Conservation (phyloP, 176 grass and related monocot species). For the Alopecurus myosuroides region DNA sequence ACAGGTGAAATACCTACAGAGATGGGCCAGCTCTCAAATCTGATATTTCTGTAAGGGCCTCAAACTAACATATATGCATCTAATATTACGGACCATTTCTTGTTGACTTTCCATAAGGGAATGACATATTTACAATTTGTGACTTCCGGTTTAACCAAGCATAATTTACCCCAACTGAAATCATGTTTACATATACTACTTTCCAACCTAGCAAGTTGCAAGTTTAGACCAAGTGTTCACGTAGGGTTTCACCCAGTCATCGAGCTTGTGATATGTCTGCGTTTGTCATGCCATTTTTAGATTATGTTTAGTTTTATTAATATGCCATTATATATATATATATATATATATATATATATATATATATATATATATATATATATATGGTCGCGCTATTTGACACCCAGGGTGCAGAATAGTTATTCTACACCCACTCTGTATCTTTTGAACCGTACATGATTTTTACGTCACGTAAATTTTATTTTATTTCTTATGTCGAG, state of each 20-base stretch:
- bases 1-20: slow-evolving; percentile 73
- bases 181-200: not conserved
- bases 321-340: too few species aligned
- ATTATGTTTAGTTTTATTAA: too few species aligned
- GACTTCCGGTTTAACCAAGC: not conserved
- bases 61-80: not conserved
- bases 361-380: too few species aligned
- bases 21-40: slow-evolving; percentile 55
- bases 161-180: not conserved
- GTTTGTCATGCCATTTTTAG: too few species aligned
- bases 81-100: not conserved
- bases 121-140: not conserved
- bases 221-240: not conserved
- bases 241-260: not conserved
- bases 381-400: too few species aligned
- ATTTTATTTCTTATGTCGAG: too few species aligned
- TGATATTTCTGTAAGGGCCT: slow-evolving; percentile 63
- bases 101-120: not conserved
- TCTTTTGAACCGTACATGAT: too few species aligned
- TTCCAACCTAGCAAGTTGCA: not conserved
- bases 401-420: too few species aligned
- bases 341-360: too few species aligned
- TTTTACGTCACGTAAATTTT: too few species aligned
- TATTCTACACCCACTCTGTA: too few species aligned
- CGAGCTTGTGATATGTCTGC: not conserved